Base-by-base conservation (phyloP, 345 rosid genomes). In the Syzygium aqueum region DNA sequence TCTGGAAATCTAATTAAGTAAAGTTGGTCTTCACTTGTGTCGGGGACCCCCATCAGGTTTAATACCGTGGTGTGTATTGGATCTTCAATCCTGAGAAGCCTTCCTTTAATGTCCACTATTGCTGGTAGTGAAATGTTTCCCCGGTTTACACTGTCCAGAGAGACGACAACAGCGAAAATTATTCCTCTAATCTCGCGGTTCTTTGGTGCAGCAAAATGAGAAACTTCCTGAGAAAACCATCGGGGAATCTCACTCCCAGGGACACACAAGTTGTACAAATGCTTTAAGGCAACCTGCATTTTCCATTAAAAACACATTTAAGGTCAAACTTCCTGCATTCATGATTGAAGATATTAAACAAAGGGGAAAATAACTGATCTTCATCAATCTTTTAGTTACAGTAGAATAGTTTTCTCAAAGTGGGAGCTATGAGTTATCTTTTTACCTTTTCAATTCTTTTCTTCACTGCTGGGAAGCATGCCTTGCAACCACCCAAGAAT, bases 191-290 rank as follows among this genome's bases (percentile, higher is more conserved):
- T 87, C 84, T 90, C 88, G 5, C 50, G 73, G 91, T 91, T 94
- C 50, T 86, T 89, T 3, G 67, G 94, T 86, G 92, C 87, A 27
- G 93, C 82, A 63, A 87, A 93, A 3, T n/a, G 85, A 15, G 91
- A 84, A 10, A 43, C 77, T 14, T 90, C 92, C 49, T 88, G 91
- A 46, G 89, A 61, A 87, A 94, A 92, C 97, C 97, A 96, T 63
- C 88, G 84, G 16, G 98, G 98, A 63, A 93, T 85, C 73, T 85
- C 89, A 65, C 92, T 92, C 83, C 96, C 97, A 19, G 97, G 96
- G 86, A 96, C 86, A 84, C 95, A 92, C 51, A 93, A 88, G 87
- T 90, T 77, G 87, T 37, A 53, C 52, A 95, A 50, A 82, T 88
- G 87, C 90, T 89, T 95, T 87, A 94, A 37, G 85, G 77, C 87